Conservation (phyloP, 345 rosid genomes). For the Sonneratia caseolaris region DNA sequence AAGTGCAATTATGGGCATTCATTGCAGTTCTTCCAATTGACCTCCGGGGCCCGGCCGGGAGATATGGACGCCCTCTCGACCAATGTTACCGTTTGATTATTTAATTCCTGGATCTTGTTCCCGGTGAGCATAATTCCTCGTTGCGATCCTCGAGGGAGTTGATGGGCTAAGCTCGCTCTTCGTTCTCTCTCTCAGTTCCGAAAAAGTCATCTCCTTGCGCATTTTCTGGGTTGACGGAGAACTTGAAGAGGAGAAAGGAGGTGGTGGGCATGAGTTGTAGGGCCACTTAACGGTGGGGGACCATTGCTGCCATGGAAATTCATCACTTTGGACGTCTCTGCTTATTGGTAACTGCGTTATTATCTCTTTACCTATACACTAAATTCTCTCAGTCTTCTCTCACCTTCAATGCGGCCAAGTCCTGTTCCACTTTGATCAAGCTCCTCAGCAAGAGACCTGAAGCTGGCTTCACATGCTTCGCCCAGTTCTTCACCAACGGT, state of each 20-base stretch:
- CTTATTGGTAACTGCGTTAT: conserved; percentile 2
- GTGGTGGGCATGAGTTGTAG: conserved; percentile 4
- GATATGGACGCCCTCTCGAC: background rate
- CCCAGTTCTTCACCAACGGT: conserved; percentile 1
- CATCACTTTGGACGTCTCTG: background rate
- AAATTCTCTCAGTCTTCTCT: background rate
- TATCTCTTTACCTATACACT: conserved; percentile 1
- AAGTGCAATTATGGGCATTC: background rate
- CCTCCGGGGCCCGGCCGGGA: background rate
- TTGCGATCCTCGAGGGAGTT: background rate
- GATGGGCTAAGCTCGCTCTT: background rate
- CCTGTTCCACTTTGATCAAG: background rate
- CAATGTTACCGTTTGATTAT: background rate
- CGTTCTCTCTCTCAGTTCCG: background rate
- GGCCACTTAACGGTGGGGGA: conserved; percentile 1
- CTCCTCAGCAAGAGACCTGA: conserved; percentile 1
- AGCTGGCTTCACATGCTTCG: background rate
- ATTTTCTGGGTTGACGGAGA: background rate
- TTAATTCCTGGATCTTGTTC: background rate
- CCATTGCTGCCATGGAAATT: conserved; percentile 2
- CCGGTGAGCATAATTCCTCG: background rate
- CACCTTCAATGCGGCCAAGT: conserved; percentile 3
- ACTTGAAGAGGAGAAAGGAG: background rate
- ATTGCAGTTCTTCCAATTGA: background rate
- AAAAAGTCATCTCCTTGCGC: background rate